A percentile compares a stretch with the other conserved stretches of the same genome.
phyloP scores from a whole-genome alignment of 1,284 basidiomycete genomes.

The Schizophyllum commune region DNA sequence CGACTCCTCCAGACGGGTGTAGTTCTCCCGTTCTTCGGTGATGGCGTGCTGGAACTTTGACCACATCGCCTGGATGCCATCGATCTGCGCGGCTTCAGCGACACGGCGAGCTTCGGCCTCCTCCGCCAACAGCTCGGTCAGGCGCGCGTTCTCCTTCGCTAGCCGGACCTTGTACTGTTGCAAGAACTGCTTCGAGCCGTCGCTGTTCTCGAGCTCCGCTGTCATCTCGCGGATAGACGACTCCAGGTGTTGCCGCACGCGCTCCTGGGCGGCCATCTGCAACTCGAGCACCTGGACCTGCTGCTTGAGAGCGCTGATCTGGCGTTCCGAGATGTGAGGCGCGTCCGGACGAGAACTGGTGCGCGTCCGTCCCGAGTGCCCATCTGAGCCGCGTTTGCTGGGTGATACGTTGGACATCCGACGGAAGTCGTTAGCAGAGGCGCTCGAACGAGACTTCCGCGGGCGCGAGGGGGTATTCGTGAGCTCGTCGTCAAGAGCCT shows the following conservation, averaged over 20 bases:
- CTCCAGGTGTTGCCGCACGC: conserved; percentile 62
- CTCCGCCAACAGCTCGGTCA: conserved; percentile 52
- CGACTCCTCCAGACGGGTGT: conserved; percentile 61
- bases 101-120: conserved; percentile 57
- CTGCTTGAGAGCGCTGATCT: conserved; percentile 50
- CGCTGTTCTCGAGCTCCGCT: conserved; percentile 54
- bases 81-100: conserved; percentile 54
- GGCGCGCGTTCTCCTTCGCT: conserved; percentile 49
- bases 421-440: conserved; percentile 22
- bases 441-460: conserved; percentile 16
- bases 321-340: conserved; percentile 36
- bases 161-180: conserved; percentile 51
- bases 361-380: conserved; percentile 26
- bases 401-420: conserved; percentile 35
- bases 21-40: conserved; percentile 51
- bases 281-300: conserved; percentile 64
- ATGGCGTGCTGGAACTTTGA: conserved; percentile 60
- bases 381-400: conserved; percentile 29
- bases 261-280: conserved; percentile 60
- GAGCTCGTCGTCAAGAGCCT: conserved; percentile 56
- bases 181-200: conserved; percentile 59
- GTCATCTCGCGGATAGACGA: conserved; percentile 54
- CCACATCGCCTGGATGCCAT: conserved; percentile 63
- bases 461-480: conserved; percentile 15
- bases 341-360: conserved; percentile 29